Evolutionary conservation across 73 alveolate genomes (phyloP).

Genomic region (Blepharisma stoltei): DNA sequence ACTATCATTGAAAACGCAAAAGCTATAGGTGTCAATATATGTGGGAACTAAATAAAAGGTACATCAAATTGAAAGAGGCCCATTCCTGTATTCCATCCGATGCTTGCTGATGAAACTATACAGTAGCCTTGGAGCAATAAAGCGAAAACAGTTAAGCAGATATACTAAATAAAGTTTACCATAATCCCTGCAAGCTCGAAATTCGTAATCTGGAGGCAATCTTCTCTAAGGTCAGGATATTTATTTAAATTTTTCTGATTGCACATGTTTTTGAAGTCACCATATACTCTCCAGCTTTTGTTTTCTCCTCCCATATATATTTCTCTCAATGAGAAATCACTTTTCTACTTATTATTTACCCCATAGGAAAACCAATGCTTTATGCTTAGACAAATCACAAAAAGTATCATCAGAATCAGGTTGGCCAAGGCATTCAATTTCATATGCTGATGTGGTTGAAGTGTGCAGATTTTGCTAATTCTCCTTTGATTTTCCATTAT

Average conservation of each 20-base stretch:
- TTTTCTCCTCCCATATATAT: slow-evolving; percentile 1
- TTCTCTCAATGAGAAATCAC: slow-evolving; percentile 19
- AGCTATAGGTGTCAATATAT: neutral
- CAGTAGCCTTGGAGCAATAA: neutral
- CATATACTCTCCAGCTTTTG: neutral
- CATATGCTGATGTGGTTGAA: neutral
- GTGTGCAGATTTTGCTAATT: neutral
- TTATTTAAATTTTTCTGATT: neutral
- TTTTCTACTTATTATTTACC: too few species aligned
- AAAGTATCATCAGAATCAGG: neutral
- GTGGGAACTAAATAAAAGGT: neutral
- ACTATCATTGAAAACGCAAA: neutral
- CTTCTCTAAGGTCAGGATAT: slow-evolving; percentile 9
- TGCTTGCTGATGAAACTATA: neutral
- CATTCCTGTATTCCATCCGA: neutral
- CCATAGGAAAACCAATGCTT: too few species aligned
- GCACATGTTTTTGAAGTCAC: slow-evolving; percentile 13
- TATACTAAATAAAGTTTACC: neutral
- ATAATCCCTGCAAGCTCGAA: slow-evolving; percentile 22
- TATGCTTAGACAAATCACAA: neutral
- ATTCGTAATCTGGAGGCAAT: neutral
- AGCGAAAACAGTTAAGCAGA: neutral
- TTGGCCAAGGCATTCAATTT: neutral
- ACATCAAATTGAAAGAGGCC: neutral
- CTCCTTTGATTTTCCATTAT: too few species aligned